Percentiles rank a stretch among this genome's conserved stretches.
These are phyloP conservation scores for Martensiomyces pterosporus DNA, from an alignment of 192 early-diverging fungal genomes.

Conservation along the genomic window DNA sequence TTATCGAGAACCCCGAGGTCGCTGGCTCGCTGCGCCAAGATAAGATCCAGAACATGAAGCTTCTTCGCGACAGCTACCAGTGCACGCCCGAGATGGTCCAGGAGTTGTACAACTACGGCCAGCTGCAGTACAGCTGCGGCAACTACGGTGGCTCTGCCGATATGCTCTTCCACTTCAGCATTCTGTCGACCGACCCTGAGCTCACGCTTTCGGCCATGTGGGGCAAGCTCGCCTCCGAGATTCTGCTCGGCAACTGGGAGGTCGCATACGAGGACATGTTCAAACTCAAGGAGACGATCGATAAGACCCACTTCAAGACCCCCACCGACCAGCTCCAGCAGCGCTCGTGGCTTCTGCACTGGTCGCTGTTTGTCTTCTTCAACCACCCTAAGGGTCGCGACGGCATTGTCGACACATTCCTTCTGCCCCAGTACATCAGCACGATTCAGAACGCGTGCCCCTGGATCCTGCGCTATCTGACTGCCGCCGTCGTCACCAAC, in stretches of 20 bases:
- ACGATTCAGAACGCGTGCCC: slow-evolving; percentile 96
- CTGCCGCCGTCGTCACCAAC: slow-evolving; percentile 90
- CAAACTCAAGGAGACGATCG: slow-evolving; percentile 82
- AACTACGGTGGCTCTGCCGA: slow-evolving; percentile 88
- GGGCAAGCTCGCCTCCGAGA: slow-evolving; percentile 96
- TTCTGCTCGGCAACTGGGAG: slow-evolving; percentile 92
- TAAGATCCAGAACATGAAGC: slow-evolving; percentile 88
- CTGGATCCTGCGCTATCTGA: slow-evolving; percentile 92
- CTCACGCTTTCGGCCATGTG: slow-evolving; percentile 83
- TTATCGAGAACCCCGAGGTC: slow-evolving; percentile 89
- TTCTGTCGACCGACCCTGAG: slow-evolving; percentile 87
- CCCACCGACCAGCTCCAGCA: slow-evolving; percentile 90
- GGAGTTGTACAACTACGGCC: slow-evolving; percentile 82
- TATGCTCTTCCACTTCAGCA: slow-evolving; percentile 92
- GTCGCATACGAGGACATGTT: slow-evolving; percentile 84
- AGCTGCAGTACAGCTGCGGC: slow-evolving; percentile 91
- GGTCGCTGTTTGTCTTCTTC: slow-evolving; percentile 98
- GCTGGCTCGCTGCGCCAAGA: slow-evolving; percentile 87
- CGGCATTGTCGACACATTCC: slow-evolving; percentile 89
- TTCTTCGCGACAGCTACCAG: slow-evolving; percentile 84
- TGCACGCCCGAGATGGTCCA: slow-evolving; percentile 86
- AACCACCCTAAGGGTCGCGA: slow-evolving; percentile 96
- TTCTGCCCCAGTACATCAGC: slow-evolving; percentile 90
- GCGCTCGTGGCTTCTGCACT: slow-evolving; percentile 92
- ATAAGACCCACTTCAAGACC: slow-evolving; percentile 70